Conservation (phyloP, 2,329 filamentous ascomycete genomes). For the Beauveria varroae region DNA sequence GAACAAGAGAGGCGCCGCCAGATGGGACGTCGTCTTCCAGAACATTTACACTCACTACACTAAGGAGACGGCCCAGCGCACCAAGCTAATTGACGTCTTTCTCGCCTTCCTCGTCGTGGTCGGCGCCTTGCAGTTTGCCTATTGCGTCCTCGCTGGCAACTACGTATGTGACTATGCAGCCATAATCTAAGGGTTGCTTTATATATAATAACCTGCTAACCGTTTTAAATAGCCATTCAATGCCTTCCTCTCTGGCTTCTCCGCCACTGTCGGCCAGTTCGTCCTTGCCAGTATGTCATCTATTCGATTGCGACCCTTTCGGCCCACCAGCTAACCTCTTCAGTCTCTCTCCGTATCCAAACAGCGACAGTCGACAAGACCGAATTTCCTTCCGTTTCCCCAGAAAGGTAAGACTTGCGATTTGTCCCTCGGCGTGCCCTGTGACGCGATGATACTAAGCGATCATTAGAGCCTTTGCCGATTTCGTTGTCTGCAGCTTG, state of each 20-base stretch:
- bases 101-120: slow-evolving; percentile 80
- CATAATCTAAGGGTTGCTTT: neutral
- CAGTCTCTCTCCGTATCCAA: slow-evolving; percentile 78
- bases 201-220: slow-evolving; percentile 14
- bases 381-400: slow-evolving; percentile 69
- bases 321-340: slow-evolving; percentile 3
- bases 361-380: slow-evolving; percentile 75
- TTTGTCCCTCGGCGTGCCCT: neutral
- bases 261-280: slow-evolving; percentile 91
- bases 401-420: slow-evolving; percentile 58
- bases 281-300: slow-evolving; percentile 73
- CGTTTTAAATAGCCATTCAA: slow-evolving; percentile 73
- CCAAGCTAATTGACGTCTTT: slow-evolving; percentile 86
- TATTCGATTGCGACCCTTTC: neutral
- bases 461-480: slow-evolving; percentile 73
- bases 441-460: neutral
- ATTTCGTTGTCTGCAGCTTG: slow-evolving; percentile 90
- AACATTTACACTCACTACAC: slow-evolving; percentile 74
- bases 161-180: slow-evolving; percentile 59
- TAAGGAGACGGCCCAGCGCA: slow-evolving; percentile 76
- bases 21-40: slow-evolving; percentile 53
- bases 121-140: slow-evolving; percentile 85
- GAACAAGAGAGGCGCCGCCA: slow-evolving; percentile 23
- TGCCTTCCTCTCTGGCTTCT: slow-evolving; percentile 93
- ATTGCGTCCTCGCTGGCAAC: slow-evolving; percentile 87